Conservation (phyloP, 495 filamentous ascomycete genomes). For the Talaromyces liani region DNA sequence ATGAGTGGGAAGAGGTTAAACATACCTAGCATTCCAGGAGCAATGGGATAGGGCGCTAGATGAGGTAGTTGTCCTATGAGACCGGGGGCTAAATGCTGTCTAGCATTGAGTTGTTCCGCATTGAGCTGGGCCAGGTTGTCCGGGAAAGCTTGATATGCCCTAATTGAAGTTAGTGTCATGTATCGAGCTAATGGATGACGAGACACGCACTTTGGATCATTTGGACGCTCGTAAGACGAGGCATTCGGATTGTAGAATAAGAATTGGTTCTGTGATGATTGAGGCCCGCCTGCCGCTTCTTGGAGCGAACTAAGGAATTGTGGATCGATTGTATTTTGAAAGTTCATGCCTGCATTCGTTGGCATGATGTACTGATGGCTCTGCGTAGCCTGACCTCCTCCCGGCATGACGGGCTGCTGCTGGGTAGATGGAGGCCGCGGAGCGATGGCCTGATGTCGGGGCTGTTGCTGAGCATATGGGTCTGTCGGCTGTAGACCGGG, state of each 20-base stretch:
- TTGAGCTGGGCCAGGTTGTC: constrained; percentile 3
- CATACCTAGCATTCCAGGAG: constrained; percentile 2
- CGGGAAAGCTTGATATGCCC: constrained; percentile 6
- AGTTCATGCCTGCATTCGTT: constrained; percentile 12
- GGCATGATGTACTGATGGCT: constrained; percentile 9
- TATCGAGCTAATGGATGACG: not conserved
- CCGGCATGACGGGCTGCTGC: not conserved
- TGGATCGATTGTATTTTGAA: constrained; percentile 35
- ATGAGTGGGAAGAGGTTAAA: not conserved
- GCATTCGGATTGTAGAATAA: constrained; percentile 20
- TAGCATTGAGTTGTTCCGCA: constrained; percentile 8
- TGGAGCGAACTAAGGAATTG: constrained; percentile 26
- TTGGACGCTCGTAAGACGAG: constrained; percentile 19
- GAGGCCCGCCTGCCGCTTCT: constrained; percentile 16
- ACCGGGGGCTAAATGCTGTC: constrained; percentile 2
- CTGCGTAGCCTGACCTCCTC: not conserved
- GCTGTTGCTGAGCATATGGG: constrained; percentile 16
- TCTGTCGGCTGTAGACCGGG: not conserved
- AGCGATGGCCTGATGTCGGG: constrained; percentile 6
- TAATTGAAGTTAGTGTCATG: not conserved
- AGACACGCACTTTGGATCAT: constrained; percentile 22
- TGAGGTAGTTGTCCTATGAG: not conserved
- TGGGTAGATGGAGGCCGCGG: constrained; percentile 4
- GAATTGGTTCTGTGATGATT: constrained; percentile 19
- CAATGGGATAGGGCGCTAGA: constrained; percentile 4